Evolutionary conservation across 2,329 filamentous ascomycete genomes (phyloP).

Genomic region (Cladosporium sp.): DNA sequence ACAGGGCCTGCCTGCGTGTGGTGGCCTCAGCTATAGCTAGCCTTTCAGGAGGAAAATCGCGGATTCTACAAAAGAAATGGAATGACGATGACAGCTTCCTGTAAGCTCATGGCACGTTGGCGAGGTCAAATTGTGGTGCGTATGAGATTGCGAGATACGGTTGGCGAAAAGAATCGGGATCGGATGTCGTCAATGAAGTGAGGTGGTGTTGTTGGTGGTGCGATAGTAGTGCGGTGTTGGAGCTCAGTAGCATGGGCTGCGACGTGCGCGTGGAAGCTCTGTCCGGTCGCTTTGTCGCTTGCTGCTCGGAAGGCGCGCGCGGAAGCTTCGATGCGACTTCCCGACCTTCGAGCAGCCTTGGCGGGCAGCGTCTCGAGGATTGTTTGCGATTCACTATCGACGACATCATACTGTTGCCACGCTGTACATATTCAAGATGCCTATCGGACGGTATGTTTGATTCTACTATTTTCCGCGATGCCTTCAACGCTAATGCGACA

Average conservation of each 20-base stretch:
- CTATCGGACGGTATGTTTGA: conserved; percentile 19
- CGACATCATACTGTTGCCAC: neutral
- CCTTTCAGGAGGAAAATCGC: conserved; percentile 2
- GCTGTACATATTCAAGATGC: conserved; percentile 16
- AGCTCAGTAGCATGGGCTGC: conserved; percentile 3
- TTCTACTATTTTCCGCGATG: neutral
- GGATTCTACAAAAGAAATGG: conserved; percentile 11
- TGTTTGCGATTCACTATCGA: neutral
- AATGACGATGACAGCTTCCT: conserved; percentile 9
- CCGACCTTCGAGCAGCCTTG: neutral
- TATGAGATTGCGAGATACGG: neutral
- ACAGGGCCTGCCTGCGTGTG: neutral
- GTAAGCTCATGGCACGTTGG: conserved; percentile 8
- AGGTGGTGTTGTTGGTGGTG: neutral
- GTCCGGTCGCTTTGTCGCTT: neutral
- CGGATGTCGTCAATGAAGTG: neutral
- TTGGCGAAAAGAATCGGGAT: neutral
- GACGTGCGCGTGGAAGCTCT: conserved; percentile 11
- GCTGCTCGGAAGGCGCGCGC: neutral
- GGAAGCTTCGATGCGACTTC: neutral
- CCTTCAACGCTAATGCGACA: conserved; percentile 17
- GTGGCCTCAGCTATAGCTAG: neutral
- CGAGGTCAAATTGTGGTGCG: neutral
- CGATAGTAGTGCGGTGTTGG: neutral
- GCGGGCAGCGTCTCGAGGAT: neutral